Base-by-base conservation (phyloP, 2,329 filamentous ascomycete species). In the Botrytis tulipae region DNA sequence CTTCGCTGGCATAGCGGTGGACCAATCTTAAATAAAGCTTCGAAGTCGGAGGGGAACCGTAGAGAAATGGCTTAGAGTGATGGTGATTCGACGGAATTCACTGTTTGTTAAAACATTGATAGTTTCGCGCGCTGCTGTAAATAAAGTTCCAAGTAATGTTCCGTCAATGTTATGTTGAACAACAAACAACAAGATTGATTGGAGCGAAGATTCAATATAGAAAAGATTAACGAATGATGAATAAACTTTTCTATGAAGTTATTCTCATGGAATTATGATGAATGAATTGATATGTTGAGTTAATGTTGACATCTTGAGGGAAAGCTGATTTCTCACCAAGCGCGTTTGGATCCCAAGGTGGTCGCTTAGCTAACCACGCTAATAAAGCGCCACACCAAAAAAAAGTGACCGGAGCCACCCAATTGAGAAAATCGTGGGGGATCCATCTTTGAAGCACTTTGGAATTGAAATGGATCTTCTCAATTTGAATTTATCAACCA, bases 1-100 rank as follows among this genome's bases (percentile, higher is more conserved):
- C 65, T 74, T 75, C 61, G 60, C 71, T 61, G 79, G 79, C 80
- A 82, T 82, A 72, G 70, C 76, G 76, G 71, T 67, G 29, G 51
- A 20, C 29, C 48, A 35, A 25, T 29, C 9, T 57, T 42, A 42
- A 42, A 25, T 32, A n/a, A 25, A 32, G 35, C 25, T 57, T 73
- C 65, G 51, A 46, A 10, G 12, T 46, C 44, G 12, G 3, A 10
- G 59, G 35, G 35, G 32, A 57, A 29, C 42, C 32, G 59, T 48
- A 57, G 40, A 54, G 51, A n/a, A 35, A 40, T 35, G 37, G 48
- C 57, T 70, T 4, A n/a, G 35, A 44, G 54, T 46, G 42, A 60
- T 65, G 61, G 37, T 57, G 46, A 66, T 70, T 60, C 29, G 62
- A 61, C 12, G 46, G 65, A 51, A 66, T 48, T 60, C 48, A 42